Conservation (phyloP, 73 alveolate genomes). For the Breviolum minutum region DNA sequence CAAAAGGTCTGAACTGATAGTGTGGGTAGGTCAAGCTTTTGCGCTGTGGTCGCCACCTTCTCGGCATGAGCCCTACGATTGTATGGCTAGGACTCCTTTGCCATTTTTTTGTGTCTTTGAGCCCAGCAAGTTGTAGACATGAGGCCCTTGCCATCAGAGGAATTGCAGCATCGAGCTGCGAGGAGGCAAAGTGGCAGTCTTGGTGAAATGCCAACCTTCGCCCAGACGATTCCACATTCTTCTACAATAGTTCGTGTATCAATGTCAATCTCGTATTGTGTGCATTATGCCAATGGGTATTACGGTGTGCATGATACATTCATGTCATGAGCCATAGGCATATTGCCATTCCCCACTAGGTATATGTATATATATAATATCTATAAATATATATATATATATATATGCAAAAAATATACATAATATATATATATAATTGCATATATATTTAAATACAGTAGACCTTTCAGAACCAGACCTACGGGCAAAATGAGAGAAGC, state of each 20-base stretch:
- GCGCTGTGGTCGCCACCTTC: background rate
- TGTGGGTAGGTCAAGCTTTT: constrained; percentile 24
- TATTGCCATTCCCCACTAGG: background rate
- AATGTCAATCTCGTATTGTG: background rate
- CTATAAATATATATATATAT: too few relatives aligned
- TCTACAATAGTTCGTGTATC: background rate
- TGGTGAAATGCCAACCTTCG: background rate
- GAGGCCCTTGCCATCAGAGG: constrained; percentile 26
- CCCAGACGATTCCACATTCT: background rate
- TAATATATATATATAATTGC: too few relatives aligned
- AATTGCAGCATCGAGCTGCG: constrained; percentile 8
- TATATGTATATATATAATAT: too few relatives aligned
- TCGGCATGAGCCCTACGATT: background rate
- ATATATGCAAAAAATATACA: too few relatives aligned
- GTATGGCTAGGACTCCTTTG: background rate
- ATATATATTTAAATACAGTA: too few relatives aligned
- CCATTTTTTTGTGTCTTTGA: background rate
- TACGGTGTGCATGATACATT: background rate
- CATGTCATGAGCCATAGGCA: background rate
- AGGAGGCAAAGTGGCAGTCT: background rate
- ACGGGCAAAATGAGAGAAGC: too few relatives aligned
- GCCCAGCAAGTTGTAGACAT: background rate
- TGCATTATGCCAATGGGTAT: background rate
- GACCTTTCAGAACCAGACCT: too few relatives aligned
- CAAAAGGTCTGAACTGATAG: too few relatives aligned